A percentile compares a stretch with the other conserved stretches of the same genome.
Conservation (phyloP, 176 grass and related monocot species). For the Hsuehochloa calcarea region DNA sequence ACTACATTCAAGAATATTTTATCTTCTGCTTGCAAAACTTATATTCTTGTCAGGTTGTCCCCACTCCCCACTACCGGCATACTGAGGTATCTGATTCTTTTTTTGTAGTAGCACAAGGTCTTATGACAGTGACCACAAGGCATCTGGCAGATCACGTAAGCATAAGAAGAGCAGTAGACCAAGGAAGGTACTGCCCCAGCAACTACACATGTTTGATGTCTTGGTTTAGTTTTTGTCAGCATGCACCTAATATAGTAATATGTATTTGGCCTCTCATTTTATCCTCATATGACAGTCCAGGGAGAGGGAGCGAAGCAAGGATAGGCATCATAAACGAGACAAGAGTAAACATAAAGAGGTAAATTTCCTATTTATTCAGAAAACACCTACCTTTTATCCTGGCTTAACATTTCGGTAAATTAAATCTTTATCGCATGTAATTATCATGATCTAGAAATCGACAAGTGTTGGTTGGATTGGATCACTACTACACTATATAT, state of each 20-base stretch:
- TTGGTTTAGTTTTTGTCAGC: background rate
- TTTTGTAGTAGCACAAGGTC: slow-evolving; percentile 48
- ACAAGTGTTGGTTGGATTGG: background rate
- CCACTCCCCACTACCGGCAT: background rate
- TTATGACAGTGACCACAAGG: slow-evolving; percentile 51
- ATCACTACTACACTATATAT: background rate
- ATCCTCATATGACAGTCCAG: slow-evolving; percentile 35
- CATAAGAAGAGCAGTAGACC: slow-evolving; percentile 65
- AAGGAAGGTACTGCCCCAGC: slow-evolving; percentile 48
- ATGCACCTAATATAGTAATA: background rate
- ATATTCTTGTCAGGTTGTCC: background rate
- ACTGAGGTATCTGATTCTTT: slow-evolving; percentile 4
- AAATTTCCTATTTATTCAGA: slow-evolving; percentile 38
- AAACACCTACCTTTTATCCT: background rate
- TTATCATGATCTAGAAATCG: background rate
- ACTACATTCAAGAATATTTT: background rate
- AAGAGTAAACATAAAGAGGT: slow-evolving; percentile 66
- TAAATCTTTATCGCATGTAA: background rate
- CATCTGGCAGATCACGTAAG: slow-evolving; percentile 48
- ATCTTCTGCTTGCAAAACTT: background rate
- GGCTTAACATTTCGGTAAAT: background rate
- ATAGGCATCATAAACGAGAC: slow-evolving; percentile 52
- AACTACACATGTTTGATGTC: background rate
- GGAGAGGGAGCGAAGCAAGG: slow-evolving; percentile 59
- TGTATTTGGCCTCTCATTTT: background rate